phyloP scores from a whole-genome alignment of 768 basidiomycete species.

The Boletus fagicola region DNA sequence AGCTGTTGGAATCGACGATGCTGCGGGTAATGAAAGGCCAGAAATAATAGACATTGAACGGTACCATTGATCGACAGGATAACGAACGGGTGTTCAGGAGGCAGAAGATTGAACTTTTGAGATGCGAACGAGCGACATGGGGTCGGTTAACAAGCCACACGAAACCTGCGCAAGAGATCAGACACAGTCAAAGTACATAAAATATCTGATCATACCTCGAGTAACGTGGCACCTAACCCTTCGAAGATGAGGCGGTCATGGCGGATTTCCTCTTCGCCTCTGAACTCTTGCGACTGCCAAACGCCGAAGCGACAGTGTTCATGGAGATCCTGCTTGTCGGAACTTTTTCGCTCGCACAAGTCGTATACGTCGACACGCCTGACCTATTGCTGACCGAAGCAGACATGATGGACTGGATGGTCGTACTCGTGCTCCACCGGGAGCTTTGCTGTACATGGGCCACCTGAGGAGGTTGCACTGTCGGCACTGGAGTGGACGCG shows the following conservation, averaged over 20 bases:
- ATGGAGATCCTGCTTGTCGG: conserved; percentile 28
- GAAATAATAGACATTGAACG: conserved; percentile 3
- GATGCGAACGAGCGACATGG: neutral
- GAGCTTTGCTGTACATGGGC: conserved; percentile 24
- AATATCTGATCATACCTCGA: neutral
- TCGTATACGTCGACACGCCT: conserved; percentile 28
- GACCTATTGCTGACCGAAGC: conserved; percentile 27
- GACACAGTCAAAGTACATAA: neutral
- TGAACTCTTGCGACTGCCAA: conserved; percentile 29
- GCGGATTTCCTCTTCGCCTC: conserved; percentile 28
- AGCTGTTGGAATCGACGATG: conserved; percentile 4
- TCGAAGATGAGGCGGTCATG: conserved; percentile 28
- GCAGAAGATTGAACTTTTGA: neutral
- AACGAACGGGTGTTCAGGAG: neutral
- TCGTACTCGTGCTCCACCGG: conserved; percentile 34
- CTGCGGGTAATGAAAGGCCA: conserved; percentile 5
- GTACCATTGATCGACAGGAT: neutral
- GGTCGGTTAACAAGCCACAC: neutral
- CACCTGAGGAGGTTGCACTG: conserved; percentile 14
- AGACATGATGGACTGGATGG: conserved; percentile 27
- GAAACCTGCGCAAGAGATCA: conserved; percentile 8
- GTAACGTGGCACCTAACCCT: conserved; percentile 10
- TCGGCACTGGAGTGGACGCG: conserved; percentile 3
- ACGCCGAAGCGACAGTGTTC: conserved; percentile 25
- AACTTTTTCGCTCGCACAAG: conserved; percentile 26